A percentile compares a stretch with the other conserved stretches of the same genome.
Evolutionary conservation across 2,329 filamentous ascomycete genomes (phyloP).

Genomic region (Ophioceras dolichostomum): DNA sequence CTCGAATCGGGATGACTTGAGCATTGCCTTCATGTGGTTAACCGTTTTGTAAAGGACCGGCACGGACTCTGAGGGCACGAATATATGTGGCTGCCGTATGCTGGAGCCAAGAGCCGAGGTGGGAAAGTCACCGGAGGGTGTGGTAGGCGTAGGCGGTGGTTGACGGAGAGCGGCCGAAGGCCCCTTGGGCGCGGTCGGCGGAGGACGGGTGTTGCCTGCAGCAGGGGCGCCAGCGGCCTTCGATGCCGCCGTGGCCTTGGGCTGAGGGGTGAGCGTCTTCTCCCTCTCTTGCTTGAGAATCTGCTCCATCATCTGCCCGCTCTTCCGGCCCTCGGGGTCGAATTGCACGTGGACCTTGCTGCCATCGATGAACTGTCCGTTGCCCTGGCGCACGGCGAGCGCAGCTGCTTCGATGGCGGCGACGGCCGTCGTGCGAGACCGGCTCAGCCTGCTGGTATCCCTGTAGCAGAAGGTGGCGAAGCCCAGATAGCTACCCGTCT

Average conservation of each 20-base stretch:
- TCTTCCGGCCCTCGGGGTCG: constrained; percentile 79
- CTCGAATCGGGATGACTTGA: constrained; percentile 72
- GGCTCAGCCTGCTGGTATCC: constrained; percentile 49
- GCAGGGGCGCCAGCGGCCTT: too few species aligned
- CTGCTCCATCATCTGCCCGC: constrained; percentile 64
- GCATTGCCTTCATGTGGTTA: constrained; percentile 76
- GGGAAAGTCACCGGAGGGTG: neutral
- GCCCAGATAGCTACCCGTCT: constrained; percentile 86
- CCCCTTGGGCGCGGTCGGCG: constrained; percentile 77
- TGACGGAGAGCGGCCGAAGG: constrained; percentile 39
- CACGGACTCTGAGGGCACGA: constrained; percentile 76
- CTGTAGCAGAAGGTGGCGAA: constrained; percentile 87
- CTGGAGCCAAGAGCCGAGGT: neutral
- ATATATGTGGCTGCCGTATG: constrained; percentile 69
- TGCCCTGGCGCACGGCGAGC: constrained; percentile 63
- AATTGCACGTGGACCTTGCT: constrained; percentile 71
- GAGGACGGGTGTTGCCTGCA: constrained; percentile 47
- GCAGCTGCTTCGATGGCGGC: constrained; percentile 72
- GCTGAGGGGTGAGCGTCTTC: constrained; percentile 25
- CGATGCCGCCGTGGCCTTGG: constrained; percentile 19
- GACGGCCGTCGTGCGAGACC: constrained; percentile 39
- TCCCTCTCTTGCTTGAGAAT: constrained; percentile 58
- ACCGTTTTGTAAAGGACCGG: constrained; percentile 79
- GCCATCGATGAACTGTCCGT: constrained; percentile 68
- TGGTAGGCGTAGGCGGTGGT: constrained; percentile 9